Evolutionary conservation across 2,329 filamentous ascomycete genomes (phyloP).

Genomic region (Septoria petroselini): DNA sequence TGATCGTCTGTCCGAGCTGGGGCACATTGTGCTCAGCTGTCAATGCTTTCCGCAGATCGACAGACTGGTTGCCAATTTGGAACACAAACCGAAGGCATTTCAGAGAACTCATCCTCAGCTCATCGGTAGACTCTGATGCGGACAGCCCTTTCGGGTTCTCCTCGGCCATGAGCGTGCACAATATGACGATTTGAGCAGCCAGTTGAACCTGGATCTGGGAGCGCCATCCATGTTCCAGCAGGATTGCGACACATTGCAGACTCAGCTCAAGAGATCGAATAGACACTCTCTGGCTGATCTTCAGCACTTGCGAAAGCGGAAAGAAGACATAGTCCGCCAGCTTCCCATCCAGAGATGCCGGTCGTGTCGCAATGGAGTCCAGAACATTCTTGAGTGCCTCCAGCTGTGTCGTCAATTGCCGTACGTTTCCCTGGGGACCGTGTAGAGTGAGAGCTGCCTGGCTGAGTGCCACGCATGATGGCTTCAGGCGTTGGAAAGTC

Average conservation of each 20-base stretch:
- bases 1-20: conserved; percentile 76
- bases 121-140: conserved; percentile 61
- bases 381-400: conserved; percentile 47
- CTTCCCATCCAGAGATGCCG: conserved; percentile 65
- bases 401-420: conserved; percentile 50
- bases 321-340: conserved; percentile 95
- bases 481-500: conserved; percentile 53
- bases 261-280: conserved; percentile 70
- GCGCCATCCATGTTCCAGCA: conserved; percentile 79
- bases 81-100: conserved; percentile 67
- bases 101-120: conserved; percentile 70
- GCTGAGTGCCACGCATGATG: conserved; percentile 57
- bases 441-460: conserved; percentile 53
- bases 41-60: conserved; percentile 49
- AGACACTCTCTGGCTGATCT: conserved; percentile 68
- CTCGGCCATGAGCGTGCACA: conserved; percentile 77
- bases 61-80: conserved; percentile 49
- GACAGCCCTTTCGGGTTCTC: conserved; percentile 61
- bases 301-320: conserved; percentile 81
- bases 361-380: conserved; percentile 30
- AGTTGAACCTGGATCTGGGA: conserved; percentile 66
- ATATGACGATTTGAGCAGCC: conserved; percentile 77
- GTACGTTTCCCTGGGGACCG: conserved; percentile 41
- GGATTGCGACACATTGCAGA: conserved; percentile 68
- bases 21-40: conserved; percentile 62